Base-by-base conservation (phyloP, 2,329 filamentous ascomycete genomes). In the Colletotrichum viniferum region DNA sequence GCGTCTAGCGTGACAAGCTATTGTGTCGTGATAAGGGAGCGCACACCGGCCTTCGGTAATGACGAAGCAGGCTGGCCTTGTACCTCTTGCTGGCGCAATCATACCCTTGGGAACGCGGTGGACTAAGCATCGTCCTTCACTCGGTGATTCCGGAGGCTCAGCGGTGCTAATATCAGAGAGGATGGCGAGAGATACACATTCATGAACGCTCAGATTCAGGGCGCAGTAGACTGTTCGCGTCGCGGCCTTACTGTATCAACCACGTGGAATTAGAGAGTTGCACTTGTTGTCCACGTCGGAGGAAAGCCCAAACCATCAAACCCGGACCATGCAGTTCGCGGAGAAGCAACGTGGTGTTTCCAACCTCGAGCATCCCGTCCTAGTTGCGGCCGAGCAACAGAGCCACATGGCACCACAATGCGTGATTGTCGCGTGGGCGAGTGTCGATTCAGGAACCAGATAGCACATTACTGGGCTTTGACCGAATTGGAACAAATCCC, bases 281-380 rank as follows among this genome's bases (percentile, higher is more conserved):
- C 18, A 14, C 48, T 36, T 52, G 30, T 21, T 34, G 21, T 52
- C 13, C 7, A 36, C 36, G 16, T 24, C 64, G 21, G 24, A 36
- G 43, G 43, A 38, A 36, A 61, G 56, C 38, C 62, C 55, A 62
- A 43, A 24, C 6, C 56, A 30, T 43, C 14, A 52, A 66, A 61
- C 68, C 72, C 32, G 30, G 55, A 18, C 63, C 69, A 58, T 43
- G 62, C 32, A 72, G 14, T 66, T 36, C 28, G 69, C 26, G 62
- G 38, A 67, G 62, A 66, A 56, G 62, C 62, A 73, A 64, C 69
- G 62, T 68, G 38, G 73, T 63, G 24, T 68, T 32, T 65, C 43
- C 30, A 16, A 55, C 14, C 12, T 24, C 58, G 24, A 43, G 43
- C 18, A 48, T 66, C 21, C 38, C 12, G 30, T 30, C 26, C 12